phyloP scores from a whole-genome alignment of 2,329 filamentous ascomycete genomes.

The Pseudocercospora musae region DNA sequence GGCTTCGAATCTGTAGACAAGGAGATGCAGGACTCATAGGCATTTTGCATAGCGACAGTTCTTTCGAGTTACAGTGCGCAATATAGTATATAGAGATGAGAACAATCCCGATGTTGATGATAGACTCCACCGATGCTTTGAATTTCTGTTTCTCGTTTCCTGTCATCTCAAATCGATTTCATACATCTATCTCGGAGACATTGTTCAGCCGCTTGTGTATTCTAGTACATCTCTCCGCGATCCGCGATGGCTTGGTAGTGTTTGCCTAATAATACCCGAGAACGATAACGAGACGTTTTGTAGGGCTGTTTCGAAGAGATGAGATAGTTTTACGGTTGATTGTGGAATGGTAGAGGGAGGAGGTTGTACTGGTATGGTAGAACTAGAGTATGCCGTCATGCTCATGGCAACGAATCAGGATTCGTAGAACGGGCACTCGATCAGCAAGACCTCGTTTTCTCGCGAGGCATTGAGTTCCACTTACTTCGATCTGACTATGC shows the following conservation, averaged over 20 bases:
- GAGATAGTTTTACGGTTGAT: neutral
- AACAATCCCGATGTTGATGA: neutral
- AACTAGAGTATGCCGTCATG: neutral
- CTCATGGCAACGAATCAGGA: neutral
- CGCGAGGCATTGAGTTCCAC: neutral
- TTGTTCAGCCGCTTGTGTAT: neutral
- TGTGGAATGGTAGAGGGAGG: neutral
- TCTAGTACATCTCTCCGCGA: neutral
- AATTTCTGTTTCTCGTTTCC: neutral
- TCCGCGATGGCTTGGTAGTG: neutral
- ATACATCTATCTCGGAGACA: conserved; percentile 9
- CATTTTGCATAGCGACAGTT: neutral
- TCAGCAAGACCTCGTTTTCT: neutral
- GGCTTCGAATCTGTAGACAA: conserved; percentile 78
- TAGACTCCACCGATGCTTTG: neutral
- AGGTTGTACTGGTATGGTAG: neutral
- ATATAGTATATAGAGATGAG: neutral
- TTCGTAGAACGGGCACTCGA: neutral
- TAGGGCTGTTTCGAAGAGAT: neutral
- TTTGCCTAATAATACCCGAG: neutral
- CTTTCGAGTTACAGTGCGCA: neutral
- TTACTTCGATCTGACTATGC: neutral
- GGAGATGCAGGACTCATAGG: conserved; percentile 57
- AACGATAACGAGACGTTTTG: neutral
- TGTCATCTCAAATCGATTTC: neutral